Evolutionary conservation across 148 eudicot species (phyloP), one percentile per base, ranked within the genome.

Genomic region (Selenicereus undatus): DNA sequence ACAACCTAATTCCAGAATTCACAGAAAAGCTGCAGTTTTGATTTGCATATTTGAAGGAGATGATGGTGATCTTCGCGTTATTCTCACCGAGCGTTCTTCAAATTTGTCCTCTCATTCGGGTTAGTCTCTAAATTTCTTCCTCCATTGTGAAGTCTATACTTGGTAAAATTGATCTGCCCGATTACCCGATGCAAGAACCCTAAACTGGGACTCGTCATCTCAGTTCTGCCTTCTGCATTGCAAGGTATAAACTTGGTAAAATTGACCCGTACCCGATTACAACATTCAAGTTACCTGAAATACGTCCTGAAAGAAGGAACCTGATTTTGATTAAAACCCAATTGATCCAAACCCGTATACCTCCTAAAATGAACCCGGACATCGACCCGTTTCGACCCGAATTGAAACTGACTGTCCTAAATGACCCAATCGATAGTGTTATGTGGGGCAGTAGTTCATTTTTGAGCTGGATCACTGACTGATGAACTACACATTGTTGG

Each of bases 21-120:
- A 1, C 60, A 91, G 83, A 60, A 87, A 88, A 84, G 94, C 98
- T 7, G 94, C 98, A 18, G 98, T 93, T 77, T 85, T 93, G 83
- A 75, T 92, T 79, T 93, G 98, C 81, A 78, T 93, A 74, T 92
- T 89, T 79, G 86, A 90, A 84, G 91, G 86, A 45, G 79, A 86
- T 36, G 58, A 80, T 65, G 89, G 84, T 30, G 85, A 89, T 56
- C 78, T 92, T 26, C 88, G 91, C 3, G 91, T 92, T 24, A 87
- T 88, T 56, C 91, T 85, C 65, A 90, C 96, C 32, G 79, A 88
- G 74, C 85, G 93, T 78, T 87, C 93, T 52, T 86, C 89, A 5
- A 72, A 26, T 39, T 84, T 90, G 16, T 86, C 90, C 18, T 81
- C 93, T 81, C 95, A 92, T 60, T 87, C 95, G 39, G 93, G 95